Evolutionary conservation across 176 grass and related monocot species (phyloP).

Genomic region (Calamus simplicifolius): DNA sequence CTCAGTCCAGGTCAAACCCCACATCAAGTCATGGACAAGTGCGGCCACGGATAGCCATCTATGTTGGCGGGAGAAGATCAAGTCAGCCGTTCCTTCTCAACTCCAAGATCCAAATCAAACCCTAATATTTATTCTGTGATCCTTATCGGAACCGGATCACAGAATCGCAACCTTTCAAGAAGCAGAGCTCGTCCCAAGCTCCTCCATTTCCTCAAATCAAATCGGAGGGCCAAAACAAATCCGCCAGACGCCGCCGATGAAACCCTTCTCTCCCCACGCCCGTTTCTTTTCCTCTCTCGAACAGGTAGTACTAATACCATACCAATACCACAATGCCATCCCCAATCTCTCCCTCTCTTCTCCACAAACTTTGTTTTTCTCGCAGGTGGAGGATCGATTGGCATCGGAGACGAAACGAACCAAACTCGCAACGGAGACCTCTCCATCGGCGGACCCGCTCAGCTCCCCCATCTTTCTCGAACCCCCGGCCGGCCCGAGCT

Average conservation of each 20-base stretch:
- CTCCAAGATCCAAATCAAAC: no score
- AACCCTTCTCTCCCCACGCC: slow-evolving; percentile 31
- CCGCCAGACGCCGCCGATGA: slow-evolving; percentile 10
- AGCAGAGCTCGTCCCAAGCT: no score
- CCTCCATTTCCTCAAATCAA: no score
- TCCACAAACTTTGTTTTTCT: not conserved
- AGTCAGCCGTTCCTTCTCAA: no score
- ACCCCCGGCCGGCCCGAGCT: not conserved
- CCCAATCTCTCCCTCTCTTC: not conserved
- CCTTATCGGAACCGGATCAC: no score
- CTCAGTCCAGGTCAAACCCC: no score
- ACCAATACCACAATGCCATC: not conserved
- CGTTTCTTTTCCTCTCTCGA: slow-evolving; percentile 53
- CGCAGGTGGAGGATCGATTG: slow-evolving; percentile 43
- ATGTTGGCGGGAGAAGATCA: no score
- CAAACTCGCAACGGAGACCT: not conserved
- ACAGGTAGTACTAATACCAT: slow-evolving; percentile 14
- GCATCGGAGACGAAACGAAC: slow-evolving; percentile 14
- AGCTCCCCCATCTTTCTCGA: slow-evolving; percentile 44
- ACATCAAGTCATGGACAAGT: no score
- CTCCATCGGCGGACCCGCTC: slow-evolving; percentile 6
- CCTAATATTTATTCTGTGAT: no score
- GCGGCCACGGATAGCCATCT: no score
- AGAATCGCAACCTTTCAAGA: no score
- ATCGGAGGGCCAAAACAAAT: no score